Evolutionary conservation across 768 basidiomycete species (phyloP), one percentile per base, ranked within the genome.

Genomic region (Boletus sp.): DNA sequence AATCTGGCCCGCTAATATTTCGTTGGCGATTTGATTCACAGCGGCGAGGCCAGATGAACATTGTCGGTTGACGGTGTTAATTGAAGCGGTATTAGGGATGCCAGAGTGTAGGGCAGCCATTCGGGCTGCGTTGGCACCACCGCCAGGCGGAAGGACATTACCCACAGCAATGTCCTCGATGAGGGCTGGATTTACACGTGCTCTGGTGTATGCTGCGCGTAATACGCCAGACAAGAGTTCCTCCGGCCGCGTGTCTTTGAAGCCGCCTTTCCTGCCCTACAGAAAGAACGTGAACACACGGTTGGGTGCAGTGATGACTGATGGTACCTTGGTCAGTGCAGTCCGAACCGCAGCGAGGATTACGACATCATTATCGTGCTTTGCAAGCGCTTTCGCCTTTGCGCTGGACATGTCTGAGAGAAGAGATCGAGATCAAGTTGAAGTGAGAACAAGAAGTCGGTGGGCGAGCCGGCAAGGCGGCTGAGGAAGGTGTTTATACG

Each of bases 31-130:
- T 68, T 86, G 84, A 71, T 83, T 84, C 64, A 95, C 82, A 10
- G 90, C 89, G 29, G 89, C 86, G 44, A 97, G 78, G 40, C 94
- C 93, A 37, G 86, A 89, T 1, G 92, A 92, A 74, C 94, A 96
- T 73, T 95, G 92, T 32, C 94, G 80, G 75, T 97, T 95, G 61
- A 94, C 81, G 17, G 92, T 94, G 74, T 87, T 85, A 65, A 97
- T 66, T 14, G 90, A 73, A 5, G 86, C 76, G 9, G 86, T 84
- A 60, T 85, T 76, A 30, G 93, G 92, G 57, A 96, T 92, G 6
- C 94, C 93, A 50, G 93, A 86, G 64, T 88, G 82, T 36, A 97
- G 78, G 20, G 89, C 85, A 5, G 93, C 92, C 85, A 94, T 94
- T 59, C 94, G 86, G 14, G 93, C 92, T 3, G 81, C 83, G 47